Evolutionary conservation across 306 rosid genomes (phyloP), one percentile per base, ranked within the genome.

Genomic region (Trifolium repens): DNA sequence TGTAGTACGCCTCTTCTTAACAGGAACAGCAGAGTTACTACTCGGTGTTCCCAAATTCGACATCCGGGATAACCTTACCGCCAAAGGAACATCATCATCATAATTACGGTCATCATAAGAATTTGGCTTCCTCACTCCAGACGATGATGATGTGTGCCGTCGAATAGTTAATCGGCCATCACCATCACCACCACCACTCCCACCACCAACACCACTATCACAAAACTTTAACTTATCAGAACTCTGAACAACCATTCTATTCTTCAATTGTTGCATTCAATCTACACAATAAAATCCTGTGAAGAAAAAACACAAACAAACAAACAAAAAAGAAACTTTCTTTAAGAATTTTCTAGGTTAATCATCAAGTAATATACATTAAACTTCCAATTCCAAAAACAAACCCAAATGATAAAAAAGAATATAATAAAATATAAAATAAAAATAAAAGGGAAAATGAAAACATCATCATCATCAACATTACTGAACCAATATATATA

Each of bases 211-310:
- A 24, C 8, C 61, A 54, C 26, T 26, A 16, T 2, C 16, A 24
- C 8, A 26, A 58, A 12, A 12, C 65, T 7, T 52, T 52, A 16
- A 52, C 32, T 32, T 61, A 61, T 8, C 55, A 43, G 37, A 67
- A 67, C 22, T 24, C 39, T 67, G 70, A 52, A 22, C 47, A 71
- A 40, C 73, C 82, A 79, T 79, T 63, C 16, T 52, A 79, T 79
- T 63, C 16, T 52, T 53, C 68, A 71, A 50, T 57, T 13, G 39
- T 35, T 13, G 24, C 44, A 47, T 40, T 71, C 27, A 72, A 4
- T 32, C 35, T 60, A 62, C 11, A 37, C 37, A 40, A 50, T 26
- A 50, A 71, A 37, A 16, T 46, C 54, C 82, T 54, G 58, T 17
- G 9, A 7, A 40, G 0, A 11, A 17, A 22, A 39, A 13, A 69